phyloP scores from a whole-genome alignment of 2,329 filamentous ascomycete species.

The Cyphellophora europaea region DNA sequence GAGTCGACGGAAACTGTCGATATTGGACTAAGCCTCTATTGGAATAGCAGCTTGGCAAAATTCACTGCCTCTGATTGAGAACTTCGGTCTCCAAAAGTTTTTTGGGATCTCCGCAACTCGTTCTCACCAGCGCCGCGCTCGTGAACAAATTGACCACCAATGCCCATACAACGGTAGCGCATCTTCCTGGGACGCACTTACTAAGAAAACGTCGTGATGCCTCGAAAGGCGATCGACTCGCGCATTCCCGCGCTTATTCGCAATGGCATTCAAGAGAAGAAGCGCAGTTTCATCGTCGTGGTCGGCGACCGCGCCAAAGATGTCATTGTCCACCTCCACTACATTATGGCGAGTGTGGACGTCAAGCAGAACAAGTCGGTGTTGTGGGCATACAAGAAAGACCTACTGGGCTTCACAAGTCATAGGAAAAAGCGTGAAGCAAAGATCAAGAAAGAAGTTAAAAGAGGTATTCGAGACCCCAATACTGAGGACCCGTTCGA shows the following conservation, averaged over 20 bases:
- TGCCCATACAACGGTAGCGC: too few relatives aligned
- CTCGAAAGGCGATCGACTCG: conserved; percentile 59
- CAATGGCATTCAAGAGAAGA: conserved; percentile 89
- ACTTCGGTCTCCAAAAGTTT: conserved; percentile 1
- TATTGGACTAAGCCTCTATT: too few relatives aligned
- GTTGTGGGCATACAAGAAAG: conserved; percentile 98
- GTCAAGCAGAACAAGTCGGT: conserved; percentile 94
- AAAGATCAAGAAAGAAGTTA: conserved; percentile 98
- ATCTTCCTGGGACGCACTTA: too few relatives aligned
- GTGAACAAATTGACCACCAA: too few relatives aligned
- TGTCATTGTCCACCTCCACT: conserved; percentile 89
- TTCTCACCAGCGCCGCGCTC: too few relatives aligned
- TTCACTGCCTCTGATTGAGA: too few relatives aligned
- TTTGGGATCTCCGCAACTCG: conserved; percentile 1
- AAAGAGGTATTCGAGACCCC: conserved; percentile 82
- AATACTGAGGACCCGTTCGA: conserved; percentile 95
- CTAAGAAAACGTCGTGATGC: too few relatives aligned
- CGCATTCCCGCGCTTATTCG: conserved; percentile 84
- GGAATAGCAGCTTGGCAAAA: too few relatives aligned
- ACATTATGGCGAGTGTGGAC: conserved; percentile 82
- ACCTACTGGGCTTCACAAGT: conserved; percentile 87
- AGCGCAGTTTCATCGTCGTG: conserved; percentile 94
- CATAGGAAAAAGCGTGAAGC: conserved; percentile 96
- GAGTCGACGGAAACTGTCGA: too few relatives aligned
- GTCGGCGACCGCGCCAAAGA: conserved; percentile 93